These are phyloP conservation scores for Rugosomyces carneus DNA, from an alignment of 1,284 basidiomycete species.

Conservation along the genomic window DNA sequence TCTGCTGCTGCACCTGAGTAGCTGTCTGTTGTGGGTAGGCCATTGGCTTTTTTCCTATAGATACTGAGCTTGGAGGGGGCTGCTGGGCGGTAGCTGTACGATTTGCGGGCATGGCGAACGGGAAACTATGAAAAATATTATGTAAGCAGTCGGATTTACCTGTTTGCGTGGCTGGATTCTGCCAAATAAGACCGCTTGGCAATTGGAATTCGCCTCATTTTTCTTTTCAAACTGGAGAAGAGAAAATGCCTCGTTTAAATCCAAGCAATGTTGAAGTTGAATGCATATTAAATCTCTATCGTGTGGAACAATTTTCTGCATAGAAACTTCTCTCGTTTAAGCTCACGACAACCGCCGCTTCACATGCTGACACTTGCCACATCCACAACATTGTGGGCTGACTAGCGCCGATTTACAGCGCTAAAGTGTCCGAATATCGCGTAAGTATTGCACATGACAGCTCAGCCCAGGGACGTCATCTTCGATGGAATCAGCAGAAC, in stretches of 20 bases:
- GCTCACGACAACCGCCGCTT: too few species aligned
- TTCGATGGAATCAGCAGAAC: background rate
- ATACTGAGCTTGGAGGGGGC: conserved; percentile 37
- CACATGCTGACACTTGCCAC: too few species aligned
- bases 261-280: too few species aligned
- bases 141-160: conserved; percentile 15
- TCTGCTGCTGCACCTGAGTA: conserved; percentile 28
- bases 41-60: conserved; percentile 45
- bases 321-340: too few species aligned
- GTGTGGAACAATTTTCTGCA: too few species aligned
- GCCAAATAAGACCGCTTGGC: conserved; percentile 13
- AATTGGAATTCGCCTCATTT: background rate
- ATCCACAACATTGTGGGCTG: background rate
- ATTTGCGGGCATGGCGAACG: conserved; percentile 20
- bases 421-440: background rate
- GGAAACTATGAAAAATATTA: conserved; percentile 22
- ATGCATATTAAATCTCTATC: too few species aligned
- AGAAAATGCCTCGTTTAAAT: background rate
- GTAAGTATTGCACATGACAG: background rate
- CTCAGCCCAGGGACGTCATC: too few species aligned
- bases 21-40: conserved; percentile 30
- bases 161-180: conserved; percentile 12
- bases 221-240: background rate
- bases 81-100: conserved; percentile 22
- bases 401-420: background rate